These are phyloP conservation scores for Heritiera littoralis DNA, from an alignment of 345 rosid genomes.

Conservation along the genomic window DNA sequence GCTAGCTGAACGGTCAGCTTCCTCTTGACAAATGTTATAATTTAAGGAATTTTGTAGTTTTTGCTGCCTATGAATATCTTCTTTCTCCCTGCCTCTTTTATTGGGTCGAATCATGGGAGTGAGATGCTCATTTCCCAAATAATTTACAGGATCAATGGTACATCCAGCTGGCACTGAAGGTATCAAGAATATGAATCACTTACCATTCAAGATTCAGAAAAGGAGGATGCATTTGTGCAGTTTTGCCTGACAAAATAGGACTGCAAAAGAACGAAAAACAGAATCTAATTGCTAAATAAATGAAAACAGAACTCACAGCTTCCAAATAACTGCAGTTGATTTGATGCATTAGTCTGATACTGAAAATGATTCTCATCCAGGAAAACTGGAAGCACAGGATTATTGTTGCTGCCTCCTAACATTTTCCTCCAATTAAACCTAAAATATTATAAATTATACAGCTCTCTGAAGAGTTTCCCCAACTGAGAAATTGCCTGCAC, in stretches of 20 bases:
- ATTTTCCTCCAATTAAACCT: constrained; percentile 35
- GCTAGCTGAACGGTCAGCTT: constrained; percentile 50
- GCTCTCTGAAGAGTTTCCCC: constrained; percentile 21
- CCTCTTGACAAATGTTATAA: constrained; percentile 52
- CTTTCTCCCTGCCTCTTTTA: constrained; percentile 58
- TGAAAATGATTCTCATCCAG: constrained; percentile 56
- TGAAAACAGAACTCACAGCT: constrained; percentile 48
- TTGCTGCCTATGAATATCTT: constrained; percentile 57
- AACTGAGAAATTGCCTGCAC: constrained; percentile 34
- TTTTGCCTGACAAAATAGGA: not conserved
- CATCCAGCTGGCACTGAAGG: constrained; percentile 62
- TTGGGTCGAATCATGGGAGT: constrained; percentile 50
- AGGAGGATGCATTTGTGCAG: not conserved
- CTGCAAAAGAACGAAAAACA: constrained; percentile 8
- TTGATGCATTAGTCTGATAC: constrained; percentile 61
- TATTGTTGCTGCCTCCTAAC: constrained; percentile 70
- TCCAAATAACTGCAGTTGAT: constrained; percentile 72
- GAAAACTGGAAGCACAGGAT: constrained; percentile 51
- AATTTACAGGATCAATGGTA: constrained; percentile 61
- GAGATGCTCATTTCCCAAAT: constrained; percentile 57
- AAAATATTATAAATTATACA: constrained; percentile 20
- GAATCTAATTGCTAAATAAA: not conserved
- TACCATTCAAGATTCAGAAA: not conserved
- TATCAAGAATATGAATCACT: constrained; percentile 23
- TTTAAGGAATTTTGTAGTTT: constrained; percentile 71